Percentiles rank a stretch among this genome's conserved stretches.
Conservation (phyloP, 768 basidiomycete genomes). For the Lentinula detonsa region DNA sequence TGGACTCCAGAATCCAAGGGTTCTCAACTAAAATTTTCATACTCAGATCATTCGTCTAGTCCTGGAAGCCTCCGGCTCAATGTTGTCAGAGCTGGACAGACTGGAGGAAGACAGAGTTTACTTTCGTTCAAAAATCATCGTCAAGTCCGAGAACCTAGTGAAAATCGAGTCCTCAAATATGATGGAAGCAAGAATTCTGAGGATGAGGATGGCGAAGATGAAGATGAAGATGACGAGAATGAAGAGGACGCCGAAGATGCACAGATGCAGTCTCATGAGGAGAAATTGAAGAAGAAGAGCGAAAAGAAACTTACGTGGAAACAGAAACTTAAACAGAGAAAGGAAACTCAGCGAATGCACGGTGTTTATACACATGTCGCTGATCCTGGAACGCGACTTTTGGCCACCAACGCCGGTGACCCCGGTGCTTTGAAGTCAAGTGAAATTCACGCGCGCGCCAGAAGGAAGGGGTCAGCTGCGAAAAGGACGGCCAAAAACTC, state of each 20-base stretch:
- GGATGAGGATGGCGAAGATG: neutral
- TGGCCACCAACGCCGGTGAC: neutral
- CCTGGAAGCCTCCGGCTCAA: neutral
- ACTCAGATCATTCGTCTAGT: neutral
- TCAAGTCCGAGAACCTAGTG: too few relatives aligned
- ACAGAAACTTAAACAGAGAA: slow-evolving; percentile 1
- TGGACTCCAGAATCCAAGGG: neutral
- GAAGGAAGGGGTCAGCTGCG: neutral
- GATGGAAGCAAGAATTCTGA: neutral
- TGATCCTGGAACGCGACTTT: neutral
- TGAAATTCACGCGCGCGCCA: neutral
- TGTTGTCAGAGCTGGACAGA: neutral
- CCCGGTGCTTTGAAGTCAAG: neutral
- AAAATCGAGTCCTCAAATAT: neutral
- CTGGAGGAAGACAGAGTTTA: neutral
- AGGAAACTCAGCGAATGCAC: neutral
- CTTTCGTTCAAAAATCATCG: slow-evolving; percentile 3
- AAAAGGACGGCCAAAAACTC: neutral
- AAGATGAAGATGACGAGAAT: neutral
- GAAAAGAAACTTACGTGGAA: slow-evolving; percentile 1
- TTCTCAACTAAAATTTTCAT: neutral
- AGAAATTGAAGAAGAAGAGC: neutral
- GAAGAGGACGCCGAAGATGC: neutral
- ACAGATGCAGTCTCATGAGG: neutral
- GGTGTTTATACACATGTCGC: slow-evolving; percentile 1